Percentiles rank a stretch among this genome's conserved stretches.
Conservation (phyloP, 139 green algal species). For the Chlorella sp. region DNA sequence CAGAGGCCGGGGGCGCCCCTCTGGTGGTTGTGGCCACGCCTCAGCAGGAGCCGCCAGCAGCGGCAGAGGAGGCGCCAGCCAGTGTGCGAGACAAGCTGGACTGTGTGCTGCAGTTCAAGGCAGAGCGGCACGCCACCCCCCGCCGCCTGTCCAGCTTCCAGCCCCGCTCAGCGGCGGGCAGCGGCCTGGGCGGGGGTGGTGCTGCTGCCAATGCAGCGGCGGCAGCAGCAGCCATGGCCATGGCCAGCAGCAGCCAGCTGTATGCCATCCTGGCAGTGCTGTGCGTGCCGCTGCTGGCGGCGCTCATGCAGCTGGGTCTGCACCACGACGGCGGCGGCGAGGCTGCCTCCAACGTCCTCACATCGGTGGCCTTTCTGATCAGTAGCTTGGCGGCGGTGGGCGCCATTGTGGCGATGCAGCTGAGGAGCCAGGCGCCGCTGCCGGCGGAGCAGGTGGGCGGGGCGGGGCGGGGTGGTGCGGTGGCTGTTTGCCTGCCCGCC, state of each 20-base stretch:
- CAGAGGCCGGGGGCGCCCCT: not conserved
- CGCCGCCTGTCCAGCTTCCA: not conserved
- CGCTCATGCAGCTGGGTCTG: slow-evolving; percentile 18
- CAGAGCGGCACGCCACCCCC: not conserved
- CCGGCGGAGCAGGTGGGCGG: not conserved
- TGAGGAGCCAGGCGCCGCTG: not conserved
- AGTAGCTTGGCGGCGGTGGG: slow-evolving; percentile 20
- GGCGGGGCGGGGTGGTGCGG: not conserved
- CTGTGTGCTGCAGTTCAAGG: slow-evolving; percentile 6
- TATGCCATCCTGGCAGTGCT: slow-evolving; percentile 23
- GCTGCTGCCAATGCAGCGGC: not conserved
- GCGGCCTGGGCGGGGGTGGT: not conserved
- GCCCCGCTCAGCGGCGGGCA: not conserved
- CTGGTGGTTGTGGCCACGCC: not conserved
- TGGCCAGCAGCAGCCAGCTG: not conserved
- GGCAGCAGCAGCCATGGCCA: not conserved
- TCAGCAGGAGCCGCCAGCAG: not conserved
- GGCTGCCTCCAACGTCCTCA: not conserved
- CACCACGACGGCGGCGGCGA: not conserved
- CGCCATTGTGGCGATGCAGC: slow-evolving; percentile 24
- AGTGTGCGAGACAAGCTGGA: not conserved
- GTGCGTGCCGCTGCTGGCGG: slow-evolving; percentile 21
- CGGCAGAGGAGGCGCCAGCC: not conserved
- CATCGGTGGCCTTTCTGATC: slow-evolving; percentile 18
- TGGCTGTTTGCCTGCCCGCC: no score